A percentile compares a stretch with the other conserved stretches of the same genome.
phyloP scores from a whole-genome alignment of 2,329 filamentous ascomycete species.

The Aspergillus ochraceus region DNA sequence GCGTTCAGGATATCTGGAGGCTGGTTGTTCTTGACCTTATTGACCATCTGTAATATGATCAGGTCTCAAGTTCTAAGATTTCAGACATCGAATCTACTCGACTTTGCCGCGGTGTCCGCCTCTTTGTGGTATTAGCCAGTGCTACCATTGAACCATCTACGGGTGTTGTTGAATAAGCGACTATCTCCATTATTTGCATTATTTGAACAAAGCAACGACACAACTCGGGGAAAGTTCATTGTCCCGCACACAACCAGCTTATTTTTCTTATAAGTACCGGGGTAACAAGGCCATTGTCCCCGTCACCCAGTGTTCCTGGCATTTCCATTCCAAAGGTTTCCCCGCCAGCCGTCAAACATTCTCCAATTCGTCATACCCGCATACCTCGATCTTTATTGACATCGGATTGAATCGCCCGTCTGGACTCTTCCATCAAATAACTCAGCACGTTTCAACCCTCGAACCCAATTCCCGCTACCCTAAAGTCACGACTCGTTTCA shows the following conservation, averaged over 20 bases:
- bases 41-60: constrained; percentile 6
- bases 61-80: background rate
- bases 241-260: background rate
- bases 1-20: constrained; percentile 11
- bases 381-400: constrained; percentile 4
- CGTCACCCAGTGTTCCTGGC: background rate
- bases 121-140: background rate
- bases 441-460: background rate
- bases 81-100: background rate
- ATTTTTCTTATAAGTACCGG: background rate
- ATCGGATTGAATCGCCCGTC: background rate
- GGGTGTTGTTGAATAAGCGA: background rate
- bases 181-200: background rate
- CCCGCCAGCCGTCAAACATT: constrained; percentile 18
- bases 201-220: background rate
- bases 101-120: background rate
- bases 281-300: background rate
- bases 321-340: constrained; percentile 25
- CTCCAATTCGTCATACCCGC: constrained; percentile 9
- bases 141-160: background rate
- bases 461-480: background rate
- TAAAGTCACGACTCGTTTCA: constrained; percentile 4
- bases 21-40: constrained; percentile 5
- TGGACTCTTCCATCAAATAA: background rate
- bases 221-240: background rate